Conservation (phyloP, 495 filamentous ascomycete species). For the Penicillium malachiteum region DNA sequence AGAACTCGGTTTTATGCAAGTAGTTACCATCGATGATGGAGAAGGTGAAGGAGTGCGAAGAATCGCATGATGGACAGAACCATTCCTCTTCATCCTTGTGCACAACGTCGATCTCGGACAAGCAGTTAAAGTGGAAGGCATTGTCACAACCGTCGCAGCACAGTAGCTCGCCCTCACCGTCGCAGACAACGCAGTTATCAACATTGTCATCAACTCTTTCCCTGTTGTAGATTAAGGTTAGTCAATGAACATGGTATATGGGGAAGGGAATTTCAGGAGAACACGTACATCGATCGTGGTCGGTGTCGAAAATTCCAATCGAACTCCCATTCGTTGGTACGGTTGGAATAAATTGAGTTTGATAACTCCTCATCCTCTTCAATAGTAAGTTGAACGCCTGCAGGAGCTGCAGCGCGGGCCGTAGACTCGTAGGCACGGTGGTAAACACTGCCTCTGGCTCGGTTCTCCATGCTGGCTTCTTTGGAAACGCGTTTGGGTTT, state of each 20-base stretch:
- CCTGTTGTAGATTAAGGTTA: constrained; percentile 22
- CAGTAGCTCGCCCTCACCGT: constrained; percentile 75
- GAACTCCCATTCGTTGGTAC: neutral
- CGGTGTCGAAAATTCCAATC: constrained; percentile 12
- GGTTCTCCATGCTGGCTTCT: no score
- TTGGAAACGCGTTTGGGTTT: no score
- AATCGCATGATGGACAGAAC: constrained; percentile 76
- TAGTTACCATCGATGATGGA: constrained; percentile 59
- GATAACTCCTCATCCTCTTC: neutral
- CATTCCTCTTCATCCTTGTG: constrained; percentile 67
- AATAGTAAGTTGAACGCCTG: neutral
- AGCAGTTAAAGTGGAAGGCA: constrained; percentile 83
- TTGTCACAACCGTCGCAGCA: constrained; percentile 90
- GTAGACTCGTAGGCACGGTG: no score
- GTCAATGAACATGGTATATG: constrained; percentile 3
- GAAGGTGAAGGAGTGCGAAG: constrained; percentile 54
- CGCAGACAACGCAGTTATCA: constrained; percentile 82
- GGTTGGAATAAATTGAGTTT: neutral
- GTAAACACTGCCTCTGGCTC: no score
- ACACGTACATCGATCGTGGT: constrained; percentile 22
- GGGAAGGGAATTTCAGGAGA: neutral
- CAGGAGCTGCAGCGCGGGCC: neutral
- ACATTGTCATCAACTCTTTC: constrained; percentile 70
- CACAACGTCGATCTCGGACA: constrained; percentile 68
- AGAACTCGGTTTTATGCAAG: constrained; percentile 70